Percentiles rank a stretch among this genome's conserved stretches.
These are phyloP conservation scores for Leucosporidium creatinivorum DNA, from an alignment of 768 basidiomycete species.

Conservation along the genomic window DNA sequence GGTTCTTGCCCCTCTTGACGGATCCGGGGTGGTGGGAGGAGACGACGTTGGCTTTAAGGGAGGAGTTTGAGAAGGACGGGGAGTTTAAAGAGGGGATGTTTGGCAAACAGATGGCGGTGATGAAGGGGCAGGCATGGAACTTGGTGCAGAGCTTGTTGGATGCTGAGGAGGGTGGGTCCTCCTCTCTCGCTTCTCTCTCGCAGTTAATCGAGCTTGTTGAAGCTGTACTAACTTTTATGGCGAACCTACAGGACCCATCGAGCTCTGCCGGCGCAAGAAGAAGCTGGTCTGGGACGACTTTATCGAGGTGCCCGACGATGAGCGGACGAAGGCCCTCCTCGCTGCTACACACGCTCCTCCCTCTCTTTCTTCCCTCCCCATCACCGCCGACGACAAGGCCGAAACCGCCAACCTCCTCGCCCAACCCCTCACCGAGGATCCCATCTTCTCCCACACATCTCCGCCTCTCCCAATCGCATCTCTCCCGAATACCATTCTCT, in stretches of 20 bases:
- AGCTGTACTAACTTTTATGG: background rate
- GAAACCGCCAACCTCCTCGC: background rate
- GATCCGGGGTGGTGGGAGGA: constrained; percentile 87
- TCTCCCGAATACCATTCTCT: background rate
- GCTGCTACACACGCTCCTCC: constrained; percentile 41
- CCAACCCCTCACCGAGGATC: background rate
- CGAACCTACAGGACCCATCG: constrained; percentile 61
- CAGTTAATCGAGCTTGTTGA: constrained; percentile 19
- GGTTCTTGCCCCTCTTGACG: constrained; percentile 72
- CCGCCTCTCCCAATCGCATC: background rate
- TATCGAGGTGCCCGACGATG: constrained; percentile 56
- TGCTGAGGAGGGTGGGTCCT: constrained; percentile 15
- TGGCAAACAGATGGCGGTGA: constrained; percentile 78
- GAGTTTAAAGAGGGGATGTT: constrained; percentile 44
- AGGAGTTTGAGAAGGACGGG: constrained; percentile 70
- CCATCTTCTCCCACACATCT: background rate
- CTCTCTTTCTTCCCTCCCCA: constrained; percentile 11
- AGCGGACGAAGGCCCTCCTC: constrained; percentile 14
- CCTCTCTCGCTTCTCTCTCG: constrained; percentile 3
- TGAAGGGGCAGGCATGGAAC: constrained; percentile 89
- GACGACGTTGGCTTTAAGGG: constrained; percentile 67
- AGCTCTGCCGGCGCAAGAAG: constrained; percentile 73
- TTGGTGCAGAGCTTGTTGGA: constrained; percentile 60
- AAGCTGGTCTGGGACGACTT: constrained; percentile 82
- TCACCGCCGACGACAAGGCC: background rate